Evolutionary conservation across 345 rosid genomes (phyloP), one percentile per base, ranked within the genome.

Genomic region (Syzygium grande): DNA sequence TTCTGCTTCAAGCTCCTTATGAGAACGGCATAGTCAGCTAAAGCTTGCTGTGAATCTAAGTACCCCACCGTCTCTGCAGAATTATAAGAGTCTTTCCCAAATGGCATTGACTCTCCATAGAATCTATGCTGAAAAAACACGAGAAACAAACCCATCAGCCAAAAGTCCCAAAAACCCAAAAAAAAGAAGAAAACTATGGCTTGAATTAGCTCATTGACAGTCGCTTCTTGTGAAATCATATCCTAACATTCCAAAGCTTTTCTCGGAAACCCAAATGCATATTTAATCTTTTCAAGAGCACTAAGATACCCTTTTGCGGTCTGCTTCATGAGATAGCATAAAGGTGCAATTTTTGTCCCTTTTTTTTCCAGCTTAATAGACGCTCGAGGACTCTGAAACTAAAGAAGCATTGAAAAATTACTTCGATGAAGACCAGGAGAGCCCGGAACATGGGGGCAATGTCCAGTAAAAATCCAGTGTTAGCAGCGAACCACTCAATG

Each of bases 401-500:
- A 27, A 43, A 85, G 19, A 46, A 30, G 12, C 58, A 46, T 21
- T 7, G 87, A 30, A 51, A 41, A 38, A 9, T 54, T 93, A 96
- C 98, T 90, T 95, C 98, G 79, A 95, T 94, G 93, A 94, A 96
- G 87, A 96, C 94, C 65, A 95, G 90, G 90, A 94, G 94, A 90
- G 99, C 98, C 7, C 55, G 63, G 92, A 96, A 96, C 92, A 91
- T 94, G 88, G 98, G 98, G 91, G 98, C 97, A 92, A 93, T 93
- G 89, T 96, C 99, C 4, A 90, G 92, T 93, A 96, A 86, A 91
- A 96, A 95, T 38, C 98, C 99, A n/a, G 95, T 92, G 89, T 96
- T 96, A 63, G 94, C 89, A 87, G 97, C 96, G 92, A 94, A 94
- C 96, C 98, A 96, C 52, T 95, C 99, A 55, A 96, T 94, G 90